Evolutionary conservation across 805 yeast species (phyloP).

Genomic region (Lachancea thermotolerans): DNA sequence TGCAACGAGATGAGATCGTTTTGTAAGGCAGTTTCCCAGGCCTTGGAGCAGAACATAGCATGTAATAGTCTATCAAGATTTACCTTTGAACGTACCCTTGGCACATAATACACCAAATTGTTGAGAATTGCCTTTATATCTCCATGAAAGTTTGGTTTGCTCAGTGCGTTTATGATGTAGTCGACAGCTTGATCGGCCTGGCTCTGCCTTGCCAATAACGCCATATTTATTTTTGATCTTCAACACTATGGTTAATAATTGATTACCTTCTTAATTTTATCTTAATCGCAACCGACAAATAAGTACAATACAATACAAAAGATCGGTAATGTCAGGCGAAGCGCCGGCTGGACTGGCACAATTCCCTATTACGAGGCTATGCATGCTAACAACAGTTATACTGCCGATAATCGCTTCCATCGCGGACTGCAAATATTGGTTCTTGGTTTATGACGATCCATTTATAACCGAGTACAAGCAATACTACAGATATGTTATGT

Average conservation of each 20-base stretch:
- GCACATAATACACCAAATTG: constrained; percentile 25
- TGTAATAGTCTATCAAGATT: constrained; percentile 12
- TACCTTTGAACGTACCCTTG: constrained; percentile 14
- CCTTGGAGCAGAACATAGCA: constrained; percentile 13
- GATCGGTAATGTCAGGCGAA: constrained; percentile 16
- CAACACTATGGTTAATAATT: background rate
- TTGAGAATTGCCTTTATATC: constrained; percentile 10
- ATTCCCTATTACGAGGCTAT: constrained; percentile 26
- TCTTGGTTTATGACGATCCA: constrained; percentile 35
- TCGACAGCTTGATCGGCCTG: constrained; percentile 2
- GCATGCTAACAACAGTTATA: constrained; percentile 21
- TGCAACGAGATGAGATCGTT: constrained; percentile 12
- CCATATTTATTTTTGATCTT: background rate
- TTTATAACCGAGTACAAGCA: constrained; percentile 48
- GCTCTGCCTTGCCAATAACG: background rate
- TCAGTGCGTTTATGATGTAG: constrained; percentile 3
- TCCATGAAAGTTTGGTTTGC: background rate
- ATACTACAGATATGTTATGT: constrained; percentile 46
- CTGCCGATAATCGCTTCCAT: constrained; percentile 26
- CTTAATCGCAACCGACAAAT: background rate
- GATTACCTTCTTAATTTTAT: background rate
- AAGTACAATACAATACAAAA: background rate
- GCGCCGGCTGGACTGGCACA: constrained; percentile 18
- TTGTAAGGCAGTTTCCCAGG: constrained; percentile 2
- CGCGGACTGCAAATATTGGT: constrained; percentile 23